Evolutionary conservation across 139 green algal species (phyloP).

Genomic region (Trebouxia sp.): DNA sequence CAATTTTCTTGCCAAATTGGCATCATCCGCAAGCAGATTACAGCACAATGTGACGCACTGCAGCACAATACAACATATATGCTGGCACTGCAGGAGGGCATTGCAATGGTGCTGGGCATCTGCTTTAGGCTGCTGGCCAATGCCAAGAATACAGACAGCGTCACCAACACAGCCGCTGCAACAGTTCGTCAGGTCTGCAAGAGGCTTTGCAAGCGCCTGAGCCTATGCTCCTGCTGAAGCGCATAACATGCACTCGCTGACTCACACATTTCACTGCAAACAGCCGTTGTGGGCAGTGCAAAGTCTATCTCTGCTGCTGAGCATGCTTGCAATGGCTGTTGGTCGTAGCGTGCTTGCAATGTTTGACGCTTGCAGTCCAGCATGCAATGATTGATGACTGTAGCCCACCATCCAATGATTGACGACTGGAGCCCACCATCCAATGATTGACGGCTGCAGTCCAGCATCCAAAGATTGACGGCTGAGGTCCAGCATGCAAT

Average conservation of each 20-base stretch:
- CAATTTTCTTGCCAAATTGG: neutral
- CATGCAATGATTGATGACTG: too few relatives aligned
- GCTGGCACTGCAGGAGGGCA: constrained; percentile 43
- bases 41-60: neutral
- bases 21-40: neutral
- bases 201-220: neutral
- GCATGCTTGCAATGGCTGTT: too few relatives aligned
- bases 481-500: too few relatives aligned
- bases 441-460: too few relatives aligned
- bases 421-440: too few relatives aligned
- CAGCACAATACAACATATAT: neutral
- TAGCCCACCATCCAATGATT: too few relatives aligned
- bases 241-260: neutral
- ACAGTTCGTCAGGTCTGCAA: constrained; percentile 73
- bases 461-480: too few relatives aligned
- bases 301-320: too few relatives aligned
- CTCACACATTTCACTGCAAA: too few relatives aligned
- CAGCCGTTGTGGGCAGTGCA: too few relatives aligned
- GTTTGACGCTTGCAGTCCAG: too few relatives aligned
- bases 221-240: neutral
- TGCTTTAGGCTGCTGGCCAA: constrained; percentile 57
- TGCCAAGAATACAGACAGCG: constrained; percentile 55
- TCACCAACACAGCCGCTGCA: constrained; percentile 73
- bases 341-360: too few relatives aligned
- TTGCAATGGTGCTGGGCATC: constrained; percentile 64